Percentiles rank a stretch among this genome's conserved stretches.
Evolutionary conservation across 1,284 basidiomycete species (phyloP).

Genomic region (Cutaneotrichosporon mucoides): DNA sequence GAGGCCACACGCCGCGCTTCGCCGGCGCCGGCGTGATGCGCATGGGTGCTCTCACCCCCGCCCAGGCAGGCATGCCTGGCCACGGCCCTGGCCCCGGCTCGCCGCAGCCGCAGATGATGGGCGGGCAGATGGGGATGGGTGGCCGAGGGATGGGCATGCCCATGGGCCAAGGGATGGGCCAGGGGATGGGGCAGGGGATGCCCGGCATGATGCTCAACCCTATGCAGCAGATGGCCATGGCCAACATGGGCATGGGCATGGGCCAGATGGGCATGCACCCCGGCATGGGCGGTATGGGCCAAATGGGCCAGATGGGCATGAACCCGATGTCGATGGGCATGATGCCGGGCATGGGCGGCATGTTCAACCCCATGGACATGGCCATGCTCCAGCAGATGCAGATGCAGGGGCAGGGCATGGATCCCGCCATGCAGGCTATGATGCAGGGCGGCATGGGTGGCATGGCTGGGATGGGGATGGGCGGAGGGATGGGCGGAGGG

Average conservation of each 20-base stretch:
- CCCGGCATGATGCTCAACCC: too few species aligned
- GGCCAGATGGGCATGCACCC: conserved; percentile 15
- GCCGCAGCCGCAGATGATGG: conserved; percentile 1
- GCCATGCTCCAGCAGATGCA: too few species aligned
- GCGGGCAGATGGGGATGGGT: background rate
- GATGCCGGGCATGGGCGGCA: background rate
- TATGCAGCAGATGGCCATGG: conserved; percentile 5
- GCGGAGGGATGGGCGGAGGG: conserved; percentile 19
- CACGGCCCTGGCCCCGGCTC: too few species aligned
- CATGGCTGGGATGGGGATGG: conserved; percentile 52
- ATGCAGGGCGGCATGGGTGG: conserved; percentile 45
- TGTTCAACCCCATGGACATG: background rate
- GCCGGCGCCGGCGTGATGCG: background rate
- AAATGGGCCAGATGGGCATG: too few species aligned
- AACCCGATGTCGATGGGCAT: background rate
- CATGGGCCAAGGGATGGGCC: conserved; percentile 31
- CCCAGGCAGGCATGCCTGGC: background rate
- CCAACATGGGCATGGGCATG: conserved; percentile 9
- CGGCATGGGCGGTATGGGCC: conserved; percentile 43
- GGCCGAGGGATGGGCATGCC: conserved; percentile 1
- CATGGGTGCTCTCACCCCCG: conserved; percentile 4
- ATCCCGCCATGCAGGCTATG: background rate
- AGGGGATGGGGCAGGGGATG: background rate
- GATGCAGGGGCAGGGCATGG: background rate
- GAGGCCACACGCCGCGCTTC: background rate